These are phyloP conservation scores for Monosporascus ibericus DNA, from an alignment of 2,329 filamentous ascomycete genomes.

Conservation along the genomic window DNA sequence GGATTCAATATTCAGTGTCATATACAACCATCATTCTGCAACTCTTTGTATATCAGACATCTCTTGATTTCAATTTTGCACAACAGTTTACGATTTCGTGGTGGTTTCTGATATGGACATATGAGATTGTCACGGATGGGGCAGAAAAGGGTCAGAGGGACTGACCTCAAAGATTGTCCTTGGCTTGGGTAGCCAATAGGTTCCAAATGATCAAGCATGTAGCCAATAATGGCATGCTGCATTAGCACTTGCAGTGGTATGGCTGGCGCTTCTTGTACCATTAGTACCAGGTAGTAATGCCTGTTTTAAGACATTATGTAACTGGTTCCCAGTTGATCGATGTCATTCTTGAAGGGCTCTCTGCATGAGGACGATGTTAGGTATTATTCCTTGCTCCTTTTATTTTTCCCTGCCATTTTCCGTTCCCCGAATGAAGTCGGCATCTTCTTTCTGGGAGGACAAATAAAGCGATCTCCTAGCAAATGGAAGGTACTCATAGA, in stretches of 20 bases:
- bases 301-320: neutral
- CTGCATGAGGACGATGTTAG: neutral
- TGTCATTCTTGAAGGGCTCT: neutral
- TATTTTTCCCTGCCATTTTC: too few species aligned
- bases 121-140: neutral
- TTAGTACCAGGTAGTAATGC: too few species aligned
- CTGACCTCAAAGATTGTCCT: neutral
- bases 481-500: too few species aligned
- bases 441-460: too few species aligned
- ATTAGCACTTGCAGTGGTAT: conserved; percentile 1
- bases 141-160: neutral
- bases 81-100: neutral
- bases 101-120: neutral
- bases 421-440: too few species aligned
- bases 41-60: too few species aligned
- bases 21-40: too few species aligned
- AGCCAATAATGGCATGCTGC: neutral
- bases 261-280: neutral
- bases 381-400: too few species aligned
- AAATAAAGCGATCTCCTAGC: too few species aligned
- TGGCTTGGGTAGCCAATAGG: neutral
- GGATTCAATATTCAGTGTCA: too few species aligned
- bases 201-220: neutral
- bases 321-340: neutral
- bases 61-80: too few species aligned